Percentiles rank a stretch among this genome's conserved stretches.
Conservation (phyloP, 169 alveolate genomes). For the Blepharisma undulans region DNA sequence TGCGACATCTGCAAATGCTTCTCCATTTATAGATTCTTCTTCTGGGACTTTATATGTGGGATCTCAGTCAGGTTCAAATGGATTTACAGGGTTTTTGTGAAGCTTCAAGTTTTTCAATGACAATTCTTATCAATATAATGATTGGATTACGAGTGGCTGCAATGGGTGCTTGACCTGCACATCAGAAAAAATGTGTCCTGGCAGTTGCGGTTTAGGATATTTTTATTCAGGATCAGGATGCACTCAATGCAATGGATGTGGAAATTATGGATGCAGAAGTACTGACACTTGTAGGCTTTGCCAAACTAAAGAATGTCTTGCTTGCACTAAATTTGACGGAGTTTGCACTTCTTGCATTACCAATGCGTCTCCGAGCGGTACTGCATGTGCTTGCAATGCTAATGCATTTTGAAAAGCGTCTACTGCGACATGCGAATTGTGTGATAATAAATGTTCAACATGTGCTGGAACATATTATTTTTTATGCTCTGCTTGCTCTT, state of each 20-base stretch:
- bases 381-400: not conserved
- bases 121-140: not conserved
- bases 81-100: not conserved
- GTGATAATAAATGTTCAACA: not conserved
- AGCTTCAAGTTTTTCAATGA: not conserved
- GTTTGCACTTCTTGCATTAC: not conserved
- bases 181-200: not conserved
- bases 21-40: not conserved
- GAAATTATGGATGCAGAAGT: not conserved
- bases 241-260: not conserved
- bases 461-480: not conserved
- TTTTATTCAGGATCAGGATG: not conserved
- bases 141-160: not conserved
- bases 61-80: not conserved
- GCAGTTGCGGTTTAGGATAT: not conserved
- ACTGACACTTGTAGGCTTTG: not conserved
- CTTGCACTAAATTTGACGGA: not conserved
- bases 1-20: not conserved
- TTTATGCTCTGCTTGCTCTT: not conserved
- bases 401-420: not conserved
- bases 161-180: not conserved
- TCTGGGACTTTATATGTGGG: not conserved
- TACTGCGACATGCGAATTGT: not conserved
- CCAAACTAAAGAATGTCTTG: not conserved
- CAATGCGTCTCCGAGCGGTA: not conserved